Percentiles rank a stretch among this genome's conserved stretches.
Evolutionary conservation across 2,329 filamentous ascomycete genomes (phyloP).

Genomic region (Zalaria sp.): DNA sequence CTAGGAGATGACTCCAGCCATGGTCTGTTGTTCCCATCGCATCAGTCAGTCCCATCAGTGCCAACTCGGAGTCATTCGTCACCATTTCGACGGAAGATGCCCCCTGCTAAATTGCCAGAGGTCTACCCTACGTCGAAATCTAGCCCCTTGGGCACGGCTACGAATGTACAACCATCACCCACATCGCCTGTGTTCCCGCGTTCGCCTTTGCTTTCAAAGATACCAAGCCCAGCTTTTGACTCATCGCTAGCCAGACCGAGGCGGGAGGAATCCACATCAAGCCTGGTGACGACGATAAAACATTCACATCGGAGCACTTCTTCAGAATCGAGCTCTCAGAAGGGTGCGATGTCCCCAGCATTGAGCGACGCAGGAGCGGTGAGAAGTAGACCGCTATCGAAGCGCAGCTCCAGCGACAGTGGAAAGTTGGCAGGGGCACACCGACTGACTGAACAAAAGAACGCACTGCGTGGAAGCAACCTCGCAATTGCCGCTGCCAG

Average conservation of each 20-base stretch:
- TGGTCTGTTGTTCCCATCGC: not conserved
- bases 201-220: slow-evolving; percentile 18
- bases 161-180: not conserved
- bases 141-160: too few species aligned
- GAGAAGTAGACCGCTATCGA: not conserved
- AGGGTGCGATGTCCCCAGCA: too few species aligned
- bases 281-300: slow-evolving; percentile 18
- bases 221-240: slow-evolving; percentile 27
- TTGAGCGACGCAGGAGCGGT: too few species aligned
- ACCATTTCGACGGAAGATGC: not conserved
- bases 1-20: slow-evolving; percentile 22
- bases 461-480: slow-evolving; percentile 1
- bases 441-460: not conserved
- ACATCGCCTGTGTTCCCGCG: not conserved
- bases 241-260: slow-evolving; percentile 18
- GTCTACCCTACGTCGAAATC: too few species aligned
- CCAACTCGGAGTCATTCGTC: not conserved
- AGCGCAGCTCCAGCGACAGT: not conserved
- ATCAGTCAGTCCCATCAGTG: not conserved
- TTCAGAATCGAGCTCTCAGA: slow-evolving; percentile 9
- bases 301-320: not conserved
- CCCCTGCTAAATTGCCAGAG: not conserved
- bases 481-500: slow-evolving; percentile 2
- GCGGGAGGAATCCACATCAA: slow-evolving; percentile 23
- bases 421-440: not conserved